Evolutionary conservation across 202 grass and related monocot genomes (phyloP), one percentile per base, ranked within the genome.

Genomic region (Zizania palustris): DNA sequence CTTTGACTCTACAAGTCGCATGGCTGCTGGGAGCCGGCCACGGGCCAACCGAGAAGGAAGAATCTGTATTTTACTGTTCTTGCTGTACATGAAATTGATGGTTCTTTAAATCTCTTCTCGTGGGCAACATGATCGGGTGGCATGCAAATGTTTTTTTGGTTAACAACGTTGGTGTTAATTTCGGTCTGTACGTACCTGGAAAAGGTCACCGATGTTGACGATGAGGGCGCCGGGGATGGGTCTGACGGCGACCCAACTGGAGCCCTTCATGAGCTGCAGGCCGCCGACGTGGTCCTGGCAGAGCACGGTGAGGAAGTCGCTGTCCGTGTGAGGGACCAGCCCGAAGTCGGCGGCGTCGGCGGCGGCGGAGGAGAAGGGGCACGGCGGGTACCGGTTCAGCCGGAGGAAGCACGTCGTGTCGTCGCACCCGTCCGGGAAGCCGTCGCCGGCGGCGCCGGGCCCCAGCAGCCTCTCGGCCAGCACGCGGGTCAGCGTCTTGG

Each of bases 191-290:
- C 91, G 35, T 87, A 97, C 91, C 95, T 98, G 95, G 72, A 95
- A 95, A 8, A 98, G 85, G 80, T 98, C 95, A 42, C 91, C 91
- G 42, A 95, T 90, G 84, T 90, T 98, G 87, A 94, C 89, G 82
- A 94, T 76, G 81, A 98, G 89, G 8, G 95, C 80, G 70, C 67
- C 48, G 67, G 89, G 89, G 65, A 88, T 98, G 28, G 91, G 95
- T 50, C 69, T 93, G 15, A 94, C 80, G 71, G 95, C 81, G 33
- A 94, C 67, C 95, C 95, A 98, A 7, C 49, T 53, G 45, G 49
- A 72, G 66, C 67, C 85, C 77, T 98, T 92, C 73, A 87, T 90
- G 65, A 96, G 65, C 65, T 96, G 91, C 82, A 99, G 85, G 41
- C 91, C 90, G 69, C 85, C 88, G 51, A 99, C 89, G 9, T 80